These are phyloP conservation scores for Penicillium aurantiogriseum DNA, from an alignment of 2,329 filamentous ascomycete species.

Conservation along the genomic window DNA sequence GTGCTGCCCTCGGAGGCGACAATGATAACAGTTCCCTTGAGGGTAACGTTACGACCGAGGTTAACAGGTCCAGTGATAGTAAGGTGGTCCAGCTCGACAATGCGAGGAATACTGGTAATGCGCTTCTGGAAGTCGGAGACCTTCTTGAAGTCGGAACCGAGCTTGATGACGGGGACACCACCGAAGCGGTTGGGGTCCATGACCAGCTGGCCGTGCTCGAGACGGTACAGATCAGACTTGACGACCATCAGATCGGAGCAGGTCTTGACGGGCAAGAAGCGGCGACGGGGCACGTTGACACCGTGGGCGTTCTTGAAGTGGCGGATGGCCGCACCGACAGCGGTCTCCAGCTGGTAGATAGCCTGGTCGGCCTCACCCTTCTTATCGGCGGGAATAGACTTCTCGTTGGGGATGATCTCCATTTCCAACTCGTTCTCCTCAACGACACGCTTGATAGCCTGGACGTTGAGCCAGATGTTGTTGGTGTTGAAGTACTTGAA, in stretches of 20 bases:
- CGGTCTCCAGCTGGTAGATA: conserved; percentile 97
- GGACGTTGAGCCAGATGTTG: conserved; percentile 99
- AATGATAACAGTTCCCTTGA: conserved; percentile 98
- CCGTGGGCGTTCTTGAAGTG: conserved; percentile 99
- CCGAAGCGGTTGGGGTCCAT: conserved; percentile 97
- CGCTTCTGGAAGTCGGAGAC: conserved; percentile 70
- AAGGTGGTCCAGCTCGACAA: conserved; percentile 64
- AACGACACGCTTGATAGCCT: conserved; percentile 96
- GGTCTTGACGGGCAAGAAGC: conserved; percentile 99
- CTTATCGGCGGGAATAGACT: conserved; percentile 97
- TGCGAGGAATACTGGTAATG: conserved; percentile 51
- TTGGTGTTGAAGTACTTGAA: conserved; percentile 99
- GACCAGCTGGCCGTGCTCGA: conserved; percentile 96
- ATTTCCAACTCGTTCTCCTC: conserved; percentile 98
- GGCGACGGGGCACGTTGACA: conserved; percentile 95
- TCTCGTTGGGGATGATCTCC: conserved; percentile 99
- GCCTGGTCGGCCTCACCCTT: conserved; percentile 98
- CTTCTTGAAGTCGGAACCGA: conserved; percentile 99
- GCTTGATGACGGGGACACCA: conserved; percentile 96
- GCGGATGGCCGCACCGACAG: conserved; percentile 95
- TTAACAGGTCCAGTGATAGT: conserved; percentile 98
- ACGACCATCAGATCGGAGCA: conserved; percentile 99
- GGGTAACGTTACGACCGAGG: conserved; percentile 87
- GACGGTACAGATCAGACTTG: conserved; percentile 98
- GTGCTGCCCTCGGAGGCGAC: conserved; percentile 97